phyloP scores from a whole-genome alignment of 257 asterid genomes.

The Solanum sparsipilum region DNA sequence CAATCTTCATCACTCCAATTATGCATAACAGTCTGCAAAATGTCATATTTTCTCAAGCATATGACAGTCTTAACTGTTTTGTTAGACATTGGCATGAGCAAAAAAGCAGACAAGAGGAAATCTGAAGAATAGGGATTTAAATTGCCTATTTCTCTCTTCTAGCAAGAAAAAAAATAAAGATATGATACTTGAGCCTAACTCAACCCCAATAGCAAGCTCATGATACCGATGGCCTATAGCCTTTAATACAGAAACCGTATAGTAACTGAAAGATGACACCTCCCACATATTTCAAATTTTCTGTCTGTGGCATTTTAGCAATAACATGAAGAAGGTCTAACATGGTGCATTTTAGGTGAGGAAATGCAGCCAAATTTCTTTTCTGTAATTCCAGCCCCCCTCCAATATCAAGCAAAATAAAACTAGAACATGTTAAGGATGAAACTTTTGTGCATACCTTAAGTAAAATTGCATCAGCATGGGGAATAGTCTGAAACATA shows the following conservation, averaged over 20 bases:
- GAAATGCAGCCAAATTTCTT: background rate
- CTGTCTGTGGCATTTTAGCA: background rate
- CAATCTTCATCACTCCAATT: background rate
- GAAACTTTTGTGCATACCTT: background rate
- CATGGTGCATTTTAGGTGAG: slow-evolving; percentile 1
- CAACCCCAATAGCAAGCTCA: too few species aligned
- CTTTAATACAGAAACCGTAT: background rate
- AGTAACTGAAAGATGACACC: slow-evolving; percentile 10
- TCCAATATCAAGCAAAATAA: too few species aligned
- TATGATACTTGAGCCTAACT: too few species aligned
- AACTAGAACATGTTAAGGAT: background rate
- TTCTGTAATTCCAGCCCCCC: background rate
- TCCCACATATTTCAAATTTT: background rate
- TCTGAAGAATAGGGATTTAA: background rate
- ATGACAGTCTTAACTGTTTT: background rate
- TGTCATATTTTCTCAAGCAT: background rate
- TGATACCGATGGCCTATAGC: background rate
- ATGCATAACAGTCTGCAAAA: background rate
- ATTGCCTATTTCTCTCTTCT: background rate
- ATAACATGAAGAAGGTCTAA: slow-evolving; percentile 10
- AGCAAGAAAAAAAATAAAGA: background rate
- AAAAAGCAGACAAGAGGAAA: background rate
- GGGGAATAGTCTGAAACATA: slow-evolving; percentile 7
- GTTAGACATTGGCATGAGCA: background rate
- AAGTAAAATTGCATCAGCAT: slow-evolving; percentile 6